These are phyloP conservation scores for Rhodamnia argentea DNA, from an alignment of 345 rosid genomes.

Conservation along the genomic window DNA sequence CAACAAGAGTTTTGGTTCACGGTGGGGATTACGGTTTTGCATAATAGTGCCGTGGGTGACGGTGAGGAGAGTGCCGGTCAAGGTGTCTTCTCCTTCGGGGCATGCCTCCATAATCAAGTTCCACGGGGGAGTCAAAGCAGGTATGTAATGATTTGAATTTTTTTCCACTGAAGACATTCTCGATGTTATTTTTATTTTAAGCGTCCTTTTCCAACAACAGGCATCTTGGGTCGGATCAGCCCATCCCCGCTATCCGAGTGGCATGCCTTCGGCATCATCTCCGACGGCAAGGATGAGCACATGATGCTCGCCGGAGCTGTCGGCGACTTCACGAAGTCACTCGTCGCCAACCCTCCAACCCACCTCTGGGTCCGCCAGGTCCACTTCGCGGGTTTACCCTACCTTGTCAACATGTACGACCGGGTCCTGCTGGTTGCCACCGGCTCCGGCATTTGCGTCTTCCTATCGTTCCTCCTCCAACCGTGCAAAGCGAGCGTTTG, in stretches of 20 bases:
- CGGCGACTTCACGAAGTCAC: slow-evolving; percentile 69
- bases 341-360: slow-evolving; percentile 51
- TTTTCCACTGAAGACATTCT: background rate
- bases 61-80: slow-evolving; percentile 50
- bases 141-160: background rate
- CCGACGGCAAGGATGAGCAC: slow-evolving; percentile 60
- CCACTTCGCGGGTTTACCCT: slow-evolving; percentile 77
- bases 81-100: slow-evolving; percentile 45
- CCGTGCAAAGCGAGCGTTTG: slow-evolving; percentile 44
- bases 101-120: slow-evolving; percentile 73
- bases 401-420: slow-evolving; percentile 60
- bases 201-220: slow-evolving; percentile 4
- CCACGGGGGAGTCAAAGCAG: slow-evolving; percentile 51
- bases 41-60: slow-evolving; percentile 71
- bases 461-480: slow-evolving; percentile 69
- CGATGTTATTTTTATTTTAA: background rate
- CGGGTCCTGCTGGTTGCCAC: slow-evolving; percentile 75
- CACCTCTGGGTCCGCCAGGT: slow-evolving; percentile 76
- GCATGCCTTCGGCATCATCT: slow-evolving; percentile 88
- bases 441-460: slow-evolving; percentile 79
- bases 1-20: slow-evolving; percentile 81
- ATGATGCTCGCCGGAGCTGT: slow-evolving; percentile 93
- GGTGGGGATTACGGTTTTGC: slow-evolving; percentile 33
- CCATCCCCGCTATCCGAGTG: slow-evolving; percentile 88
- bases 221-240: slow-evolving; percentile 79